Evolutionary conservation across 176 grass and related monocot genomes (phyloP), one percentile per base, ranked within the genome.

Genomic region (Oryza meridionalis): DNA sequence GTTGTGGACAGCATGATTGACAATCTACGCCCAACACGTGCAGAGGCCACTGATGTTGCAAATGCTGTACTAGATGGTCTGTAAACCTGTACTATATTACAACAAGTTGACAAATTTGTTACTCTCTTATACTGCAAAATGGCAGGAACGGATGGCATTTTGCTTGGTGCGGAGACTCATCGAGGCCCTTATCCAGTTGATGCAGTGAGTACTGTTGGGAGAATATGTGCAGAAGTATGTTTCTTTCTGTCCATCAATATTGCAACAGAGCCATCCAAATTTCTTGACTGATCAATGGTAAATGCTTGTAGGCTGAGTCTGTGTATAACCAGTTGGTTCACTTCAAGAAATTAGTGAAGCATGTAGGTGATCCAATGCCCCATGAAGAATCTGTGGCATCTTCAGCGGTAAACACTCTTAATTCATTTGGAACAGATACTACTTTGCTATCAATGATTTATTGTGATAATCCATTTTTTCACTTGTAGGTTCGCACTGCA

Each of bases 1-100:
- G 96, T 98, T 73, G 91, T 98, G 67, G 96, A 98, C 66, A 98
- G 91, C 73, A 98, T 98, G 96, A 87, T 92, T 84, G 91, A 95
- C 78, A 98, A 98, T 65, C 84, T 98, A 86, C 93, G 96, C 32
- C 96, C 96, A 61, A 98, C 96, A 71, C 92, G 96, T 83, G 96
- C 96, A 51, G 96, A 98, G 88, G 96, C 96, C 2, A 98, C 93
- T 85, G 96, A 98, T 88, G 96, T 97, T 58, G 94, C 94, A 86
- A 97, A 97, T 87, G 94, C 94, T 77, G 91, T 98, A 44, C 89
- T 98, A 69, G 96, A 98, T 91, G 96, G 96, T 98, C 15, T 32
- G 80, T 78, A 53, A 4, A 68, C 58, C 9, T 80, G 66, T n/a
- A 69, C 42, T 78, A 47, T 32, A 84, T 73, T 85, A 53, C 15